phyloP scores from a whole-genome alignment of 495 filamentous ascomycete genomes.

The Rhypophila decipiens region DNA sequence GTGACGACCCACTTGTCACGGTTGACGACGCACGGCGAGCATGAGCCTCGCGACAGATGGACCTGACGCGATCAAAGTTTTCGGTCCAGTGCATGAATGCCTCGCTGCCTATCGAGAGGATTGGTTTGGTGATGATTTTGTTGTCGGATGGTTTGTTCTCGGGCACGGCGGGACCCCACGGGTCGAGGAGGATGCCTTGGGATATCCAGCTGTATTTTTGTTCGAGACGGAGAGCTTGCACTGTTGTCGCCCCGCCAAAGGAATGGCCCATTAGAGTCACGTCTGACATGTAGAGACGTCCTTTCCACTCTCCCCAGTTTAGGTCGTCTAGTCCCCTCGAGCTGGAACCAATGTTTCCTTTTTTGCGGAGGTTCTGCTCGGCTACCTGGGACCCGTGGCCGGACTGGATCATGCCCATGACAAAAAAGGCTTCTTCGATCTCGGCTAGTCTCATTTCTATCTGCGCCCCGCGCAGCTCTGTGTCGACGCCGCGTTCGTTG shows the following conservation, averaged over 20 bases:
- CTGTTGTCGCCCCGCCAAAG: constrained; percentile 58
- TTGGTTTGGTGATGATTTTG: constrained; percentile 39
- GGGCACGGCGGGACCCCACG: constrained; percentile 46
- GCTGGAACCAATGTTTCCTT: constrained; percentile 45
- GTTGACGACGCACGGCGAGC: constrained; percentile 35
- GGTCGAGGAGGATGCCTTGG: constrained; percentile 55
- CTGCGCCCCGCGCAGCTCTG: constrained; percentile 46
- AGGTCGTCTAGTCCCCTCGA: constrained; percentile 35
- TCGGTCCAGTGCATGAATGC: constrained; percentile 57
- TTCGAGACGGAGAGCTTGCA: constrained; percentile 48
- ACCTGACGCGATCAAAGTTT: constrained; percentile 46
- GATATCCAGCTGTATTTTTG: constrained; percentile 43
- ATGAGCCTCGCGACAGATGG: constrained; percentile 45
- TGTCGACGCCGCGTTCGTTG: constrained; percentile 28
- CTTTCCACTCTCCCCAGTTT: constrained; percentile 33
- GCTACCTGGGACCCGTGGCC: constrained; percentile 35
- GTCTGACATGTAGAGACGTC: constrained; percentile 40
- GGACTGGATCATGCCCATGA: constrained; percentile 47
- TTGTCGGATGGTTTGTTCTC: constrained; percentile 32
- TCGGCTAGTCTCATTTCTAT: constrained; percentile 60
- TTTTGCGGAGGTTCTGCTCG: constrained; percentile 40
- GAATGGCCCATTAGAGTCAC: constrained; percentile 60
- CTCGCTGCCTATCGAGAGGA: constrained; percentile 54
- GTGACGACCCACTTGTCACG: too few species aligned
- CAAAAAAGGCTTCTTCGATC: constrained; percentile 48